Evolutionary conservation across 441 rosid species (phyloP), one percentile per base, ranked within the genome.

Genomic region (Eruca vesicaria): DNA sequence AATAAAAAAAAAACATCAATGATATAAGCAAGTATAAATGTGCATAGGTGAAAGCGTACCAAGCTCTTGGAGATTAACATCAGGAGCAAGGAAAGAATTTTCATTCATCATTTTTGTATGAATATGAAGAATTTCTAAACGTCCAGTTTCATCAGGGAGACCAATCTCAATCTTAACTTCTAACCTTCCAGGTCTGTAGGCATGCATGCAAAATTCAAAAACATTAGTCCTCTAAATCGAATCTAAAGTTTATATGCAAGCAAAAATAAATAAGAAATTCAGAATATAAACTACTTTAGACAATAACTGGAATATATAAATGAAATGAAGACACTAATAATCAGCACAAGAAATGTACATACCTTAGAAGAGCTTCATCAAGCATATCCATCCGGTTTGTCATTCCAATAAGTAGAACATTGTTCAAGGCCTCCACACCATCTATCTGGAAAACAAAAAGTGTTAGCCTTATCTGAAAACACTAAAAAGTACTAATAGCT

Each of bases 71-170:
- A 95, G 97, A 78, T 83, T 87, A 65, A 95, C 87, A 83, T 91
- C 98, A 73, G 84, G 82, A 73, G 92, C 85, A 79, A 95, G 92
- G 82, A 95, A 95, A 75, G 99, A 95, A 80, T 86, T 95, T 81
- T 95, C 98, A 79, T 88, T 93, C 99, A 95, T 93, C 83, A 86
- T 91, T 86, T 86, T 95, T 9, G 99, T 95, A 81, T 93, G 98
- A 84, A 95, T 95, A 77, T 95, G 89, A 82, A 95, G 94, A 78
- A 95, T 95, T 83, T 93, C 98, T 68, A 93, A 65, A 32, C 97
- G 98, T 11, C 99, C 99, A 74, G 85, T 83, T 85, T 93, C 99
- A 89, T 95, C 98, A n/a, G 97, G 99, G 87, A 95, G 98, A 82
- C 95, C 90, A 78, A 95, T 95, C 90, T 95, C 98, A 76, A 95